Conservation (phyloP, 345 rosid species). For the Brassica napus region DNA sequence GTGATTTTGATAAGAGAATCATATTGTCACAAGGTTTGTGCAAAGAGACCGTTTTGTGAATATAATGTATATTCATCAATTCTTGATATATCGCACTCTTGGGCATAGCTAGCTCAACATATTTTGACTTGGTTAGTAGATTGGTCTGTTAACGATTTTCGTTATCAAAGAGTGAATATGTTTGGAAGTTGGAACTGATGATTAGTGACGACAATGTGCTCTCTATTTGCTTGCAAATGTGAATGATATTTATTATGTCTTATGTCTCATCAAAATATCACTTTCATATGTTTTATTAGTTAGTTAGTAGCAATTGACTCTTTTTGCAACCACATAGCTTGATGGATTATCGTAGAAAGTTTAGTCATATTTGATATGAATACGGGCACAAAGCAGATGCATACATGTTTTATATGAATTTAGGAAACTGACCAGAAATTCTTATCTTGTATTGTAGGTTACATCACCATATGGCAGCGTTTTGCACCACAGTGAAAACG, state of each 20-base stretch:
- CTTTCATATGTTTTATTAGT: background rate
- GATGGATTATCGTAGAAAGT: background rate
- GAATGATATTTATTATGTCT: background rate
- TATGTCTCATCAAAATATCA: background rate
- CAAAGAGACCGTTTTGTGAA: background rate
- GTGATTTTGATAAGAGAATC: background rate
- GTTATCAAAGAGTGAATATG: background rate
- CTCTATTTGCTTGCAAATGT: constrained; percentile 1
- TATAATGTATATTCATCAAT: background rate
- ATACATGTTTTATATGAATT: background rate
- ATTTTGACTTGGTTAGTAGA: background rate
- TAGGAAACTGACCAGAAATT: background rate
- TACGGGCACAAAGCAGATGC: background rate
- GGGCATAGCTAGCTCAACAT: background rate
- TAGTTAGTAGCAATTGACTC: background rate
- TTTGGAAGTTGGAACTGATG: background rate
- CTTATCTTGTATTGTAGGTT: constrained; percentile 46
- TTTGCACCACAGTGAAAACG: constrained; percentile 60
- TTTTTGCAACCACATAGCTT: background rate
- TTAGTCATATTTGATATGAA: background rate
- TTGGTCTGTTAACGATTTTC: background rate
- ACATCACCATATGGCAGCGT: constrained; percentile 71
- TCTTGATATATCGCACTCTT: background rate
- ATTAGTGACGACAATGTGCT: background rate
- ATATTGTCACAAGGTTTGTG: background rate